Percentiles rank a stretch among this genome's conserved stretches.
Conservation (phyloP, 106 monocot species). For the Chionographis japonica region DNA sequence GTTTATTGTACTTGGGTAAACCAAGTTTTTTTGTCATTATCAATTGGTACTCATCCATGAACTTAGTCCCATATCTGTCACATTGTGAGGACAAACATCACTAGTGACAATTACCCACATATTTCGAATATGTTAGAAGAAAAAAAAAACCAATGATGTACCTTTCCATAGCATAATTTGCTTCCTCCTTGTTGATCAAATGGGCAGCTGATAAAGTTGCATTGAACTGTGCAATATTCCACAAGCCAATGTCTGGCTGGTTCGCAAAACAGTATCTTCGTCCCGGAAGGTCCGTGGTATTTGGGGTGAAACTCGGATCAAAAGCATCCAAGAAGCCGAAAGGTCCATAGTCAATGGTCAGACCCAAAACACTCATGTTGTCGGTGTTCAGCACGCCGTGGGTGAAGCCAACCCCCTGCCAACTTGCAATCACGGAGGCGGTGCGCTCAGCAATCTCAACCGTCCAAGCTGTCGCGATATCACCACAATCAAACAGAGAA, state of each 20-base stretch:
- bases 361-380: constrained; percentile 97
- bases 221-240: constrained; percentile 93
- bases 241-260: constrained; percentile 93
- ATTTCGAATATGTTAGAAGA: no score
- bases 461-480: constrained; percentile 61
- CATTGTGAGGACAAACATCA: neutral
- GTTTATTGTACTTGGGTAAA: constrained; percentile 79
- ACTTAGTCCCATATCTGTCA: constrained; percentile 78
- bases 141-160: constrained; percentile 11
- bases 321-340: constrained; percentile 99
- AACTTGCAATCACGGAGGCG: constrained; percentile 66
- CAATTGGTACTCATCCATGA: constrained; percentile 95
- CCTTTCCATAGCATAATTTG: constrained; percentile 94
- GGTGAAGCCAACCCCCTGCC: constrained; percentile 97
- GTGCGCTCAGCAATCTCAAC: constrained; percentile 94
- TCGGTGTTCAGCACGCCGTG: constrained; percentile 98
- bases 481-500: neutral
- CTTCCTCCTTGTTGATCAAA: constrained; percentile 82
- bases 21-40: constrained; percentile 93
- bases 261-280: constrained; percentile 96
- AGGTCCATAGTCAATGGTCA: constrained; percentile 97
- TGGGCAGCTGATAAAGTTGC: constrained; percentile 59
- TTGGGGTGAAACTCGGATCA: constrained; percentile 95
- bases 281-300: constrained; percentile 96
- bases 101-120: neutral